Percentiles rank a stretch among this genome's conserved stretches.
Conservation (phyloP, 2,329 filamentous ascomycete species). For the Colletotrichum neosansevieriae region DNA sequence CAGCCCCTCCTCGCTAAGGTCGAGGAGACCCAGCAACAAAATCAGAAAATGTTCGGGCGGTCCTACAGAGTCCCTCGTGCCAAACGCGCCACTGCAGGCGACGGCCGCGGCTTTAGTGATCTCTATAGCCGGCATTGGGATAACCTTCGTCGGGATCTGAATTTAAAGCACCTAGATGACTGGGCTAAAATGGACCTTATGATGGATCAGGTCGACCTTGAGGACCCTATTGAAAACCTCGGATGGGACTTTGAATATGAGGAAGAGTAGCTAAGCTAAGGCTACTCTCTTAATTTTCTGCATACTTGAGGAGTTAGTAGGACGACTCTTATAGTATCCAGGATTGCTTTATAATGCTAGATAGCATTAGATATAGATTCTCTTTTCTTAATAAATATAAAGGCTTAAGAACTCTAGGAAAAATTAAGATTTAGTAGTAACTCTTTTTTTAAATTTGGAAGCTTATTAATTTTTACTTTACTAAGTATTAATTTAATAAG, state of each 20-base stretch:
- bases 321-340: no score
- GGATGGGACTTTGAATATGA: background rate
- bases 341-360: no score
- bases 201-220: background rate
- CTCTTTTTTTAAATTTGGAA: no score
- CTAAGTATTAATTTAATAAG: no score
- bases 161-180: background rate
- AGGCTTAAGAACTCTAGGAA: no score
- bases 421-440: no score
- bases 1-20: constrained; percentile 59
- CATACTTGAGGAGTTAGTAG: no score
- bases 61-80: constrained; percentile 29
- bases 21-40: constrained; percentile 59
- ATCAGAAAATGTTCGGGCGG: constrained; percentile 44
- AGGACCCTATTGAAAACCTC: background rate
- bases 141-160: background rate
- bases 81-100: no score
- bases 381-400: no score
- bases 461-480: no score
- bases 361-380: no score
- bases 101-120: background rate
- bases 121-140: background rate
- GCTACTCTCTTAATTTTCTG: no score
- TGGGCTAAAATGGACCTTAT: background rate
- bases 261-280: background rate